A percentile compares a stretch with the other conserved stretches of the same genome.
These are phyloP conservation scores for Dendrobium huoshanense DNA, from an alignment of 106 monocot species.

Conservation along the genomic window DNA sequence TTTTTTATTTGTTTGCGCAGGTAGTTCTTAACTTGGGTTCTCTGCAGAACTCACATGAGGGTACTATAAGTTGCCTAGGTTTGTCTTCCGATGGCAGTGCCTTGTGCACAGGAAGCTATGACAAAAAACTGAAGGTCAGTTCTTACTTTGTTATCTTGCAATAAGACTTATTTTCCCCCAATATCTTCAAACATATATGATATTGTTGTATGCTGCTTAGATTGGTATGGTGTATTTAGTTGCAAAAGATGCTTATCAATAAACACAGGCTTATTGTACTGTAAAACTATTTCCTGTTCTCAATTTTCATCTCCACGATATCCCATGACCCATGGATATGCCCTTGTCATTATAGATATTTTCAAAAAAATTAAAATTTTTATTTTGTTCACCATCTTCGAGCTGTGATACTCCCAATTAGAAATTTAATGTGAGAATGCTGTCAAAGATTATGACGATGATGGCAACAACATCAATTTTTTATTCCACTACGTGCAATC, in stretches of 20 bases:
- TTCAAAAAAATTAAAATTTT: neutral
- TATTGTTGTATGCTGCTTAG: neutral
- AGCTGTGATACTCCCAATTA: neutral
- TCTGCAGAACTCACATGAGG: conserved; percentile 84
- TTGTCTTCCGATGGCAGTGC: conserved; percentile 95
- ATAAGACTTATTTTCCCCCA: neutral
- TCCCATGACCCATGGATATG: neutral
- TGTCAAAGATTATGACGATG: neutral
- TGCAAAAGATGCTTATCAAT: neutral
- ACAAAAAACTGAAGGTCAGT: conserved; percentile 87
- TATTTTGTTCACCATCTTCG: neutral
- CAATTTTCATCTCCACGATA: neutral
- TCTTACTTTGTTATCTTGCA: conserved; percentile 4
- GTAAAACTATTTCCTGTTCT: neutral
- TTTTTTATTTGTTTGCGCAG: conserved; percentile 16
- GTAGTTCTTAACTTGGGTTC: conserved; percentile 77
- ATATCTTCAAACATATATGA: neutral
- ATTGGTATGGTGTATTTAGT: neutral
- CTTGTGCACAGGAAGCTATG: conserved; percentile 96
- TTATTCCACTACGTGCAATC: too few species aligned
- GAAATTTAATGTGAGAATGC: neutral
- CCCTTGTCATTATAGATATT: neutral
- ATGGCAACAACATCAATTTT: too few species aligned
- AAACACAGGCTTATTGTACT: neutral
- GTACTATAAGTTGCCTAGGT: conserved; percentile 80